Conservation (phyloP, 2,329 filamentous ascomycete species). For the Cercospora canescens region DNA sequence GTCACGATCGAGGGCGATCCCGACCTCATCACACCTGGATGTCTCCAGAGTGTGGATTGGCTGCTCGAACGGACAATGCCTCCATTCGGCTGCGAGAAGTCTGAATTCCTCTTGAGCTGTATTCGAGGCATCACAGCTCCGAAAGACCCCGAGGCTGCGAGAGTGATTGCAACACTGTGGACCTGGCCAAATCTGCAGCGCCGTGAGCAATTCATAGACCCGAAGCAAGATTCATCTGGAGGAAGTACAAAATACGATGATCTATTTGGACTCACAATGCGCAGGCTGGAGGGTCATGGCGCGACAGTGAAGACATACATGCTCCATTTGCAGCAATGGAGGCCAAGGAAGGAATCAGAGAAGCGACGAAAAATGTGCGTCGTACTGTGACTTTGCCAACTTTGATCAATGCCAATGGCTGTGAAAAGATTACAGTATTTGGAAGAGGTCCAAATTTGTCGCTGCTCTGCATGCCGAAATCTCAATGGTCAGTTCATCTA, state of each 20-base stretch:
- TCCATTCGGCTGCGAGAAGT: not conserved
- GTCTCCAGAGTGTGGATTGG: not conserved
- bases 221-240: not conserved
- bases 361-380: not conserved
- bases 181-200: not conserved
- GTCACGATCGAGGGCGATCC: not conserved
- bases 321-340: not conserved
- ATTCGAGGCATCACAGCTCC: not conserved
- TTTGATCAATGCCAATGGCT: no score
- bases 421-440: no score
- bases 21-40: not conserved
- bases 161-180: not conserved
- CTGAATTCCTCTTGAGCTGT: not conserved
- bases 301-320: not conserved
- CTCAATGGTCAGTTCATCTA: no score
- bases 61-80: not conserved
- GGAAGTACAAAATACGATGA: not conserved
- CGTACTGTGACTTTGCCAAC: not conserved
- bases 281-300: not conserved
- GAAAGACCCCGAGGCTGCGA: not conserved
- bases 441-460: no score
- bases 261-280: not conserved
- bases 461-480: no score
- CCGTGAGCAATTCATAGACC: not conserved
- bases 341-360: not conserved